Evolutionary conservation across 495 filamentous ascomycete genomes (phyloP).

Genomic region (Neurospora sublineolata): DNA sequence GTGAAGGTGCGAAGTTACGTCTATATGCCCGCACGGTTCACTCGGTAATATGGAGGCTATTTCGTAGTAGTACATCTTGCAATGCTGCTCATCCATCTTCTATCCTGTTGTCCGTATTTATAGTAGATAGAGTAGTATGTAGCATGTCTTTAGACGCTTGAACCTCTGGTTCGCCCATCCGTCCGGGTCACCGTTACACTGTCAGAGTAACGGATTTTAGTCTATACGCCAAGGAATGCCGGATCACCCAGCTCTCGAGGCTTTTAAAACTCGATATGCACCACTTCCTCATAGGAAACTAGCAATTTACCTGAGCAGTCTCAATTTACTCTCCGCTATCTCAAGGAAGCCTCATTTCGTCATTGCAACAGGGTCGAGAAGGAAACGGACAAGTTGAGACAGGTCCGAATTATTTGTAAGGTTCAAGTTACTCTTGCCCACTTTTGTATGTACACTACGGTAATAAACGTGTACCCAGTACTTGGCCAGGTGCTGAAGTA

Average conservation of each 20-base stretch:
- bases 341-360: too few relatives aligned
- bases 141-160: background rate
- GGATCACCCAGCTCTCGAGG: background rate
- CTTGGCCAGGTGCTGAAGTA: background rate
- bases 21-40: background rate
- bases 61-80: background rate
- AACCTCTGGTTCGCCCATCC: background rate
- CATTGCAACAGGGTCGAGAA: too few relatives aligned
- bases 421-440: background rate
- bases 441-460: background rate
- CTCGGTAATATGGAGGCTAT: background rate
- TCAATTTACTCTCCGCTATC: too few relatives aligned
- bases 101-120: background rate
- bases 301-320: too few relatives aligned
- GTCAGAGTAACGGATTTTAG: background rate
- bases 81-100: background rate
- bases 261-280: background rate
- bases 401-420: background rate
- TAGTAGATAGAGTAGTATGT: background rate
- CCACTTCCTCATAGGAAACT: background rate
- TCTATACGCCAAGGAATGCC: background rate
- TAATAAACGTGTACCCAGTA: background rate
- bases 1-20: background rate
- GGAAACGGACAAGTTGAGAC: background rate
- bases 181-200: background rate